Evolutionary conservation across 202 grass and related monocot species (phyloP).

Genomic region (Panicum virgatum): DNA sequence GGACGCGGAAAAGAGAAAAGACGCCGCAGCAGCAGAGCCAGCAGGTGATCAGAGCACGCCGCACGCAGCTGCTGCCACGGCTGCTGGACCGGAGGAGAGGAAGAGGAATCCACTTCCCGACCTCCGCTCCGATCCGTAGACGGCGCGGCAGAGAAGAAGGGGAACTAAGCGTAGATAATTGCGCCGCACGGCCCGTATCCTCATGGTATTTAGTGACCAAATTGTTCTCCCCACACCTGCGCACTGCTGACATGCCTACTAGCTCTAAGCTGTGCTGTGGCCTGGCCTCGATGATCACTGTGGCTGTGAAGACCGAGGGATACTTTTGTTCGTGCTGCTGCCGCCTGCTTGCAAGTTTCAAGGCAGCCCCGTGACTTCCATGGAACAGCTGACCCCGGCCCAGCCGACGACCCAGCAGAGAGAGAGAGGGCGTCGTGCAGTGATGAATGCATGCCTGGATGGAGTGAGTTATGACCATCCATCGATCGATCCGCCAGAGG

Average conservation of each 20-base stretch:
- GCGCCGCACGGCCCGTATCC: conserved; percentile 48
- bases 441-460: background rate
- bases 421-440: background rate
- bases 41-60: conserved; percentile 3
- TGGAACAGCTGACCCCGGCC: conserved; percentile 18
- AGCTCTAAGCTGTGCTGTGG: background rate
- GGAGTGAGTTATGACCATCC: conserved; percentile 31
- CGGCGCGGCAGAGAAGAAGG: conserved; percentile 1
- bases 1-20: background rate
- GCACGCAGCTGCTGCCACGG: background rate
- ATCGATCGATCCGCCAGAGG: conserved; percentile 34
- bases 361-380: conserved; percentile 74
- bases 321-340: conserved; percentile 50
- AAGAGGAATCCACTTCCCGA: background rate
- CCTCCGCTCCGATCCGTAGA: background rate
- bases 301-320: conserved; percentile 45
- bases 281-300: no score
- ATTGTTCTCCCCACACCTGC: conserved; percentile 38
- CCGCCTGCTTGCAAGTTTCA: conserved; percentile 41
- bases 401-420: background rate
- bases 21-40: background rate
- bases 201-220: conserved; percentile 76
- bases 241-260: background rate
- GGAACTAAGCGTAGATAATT: background rate
- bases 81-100: no score